Conservation (phyloP, 148 eudicot species). For the Rhododendron vialii region DNA sequence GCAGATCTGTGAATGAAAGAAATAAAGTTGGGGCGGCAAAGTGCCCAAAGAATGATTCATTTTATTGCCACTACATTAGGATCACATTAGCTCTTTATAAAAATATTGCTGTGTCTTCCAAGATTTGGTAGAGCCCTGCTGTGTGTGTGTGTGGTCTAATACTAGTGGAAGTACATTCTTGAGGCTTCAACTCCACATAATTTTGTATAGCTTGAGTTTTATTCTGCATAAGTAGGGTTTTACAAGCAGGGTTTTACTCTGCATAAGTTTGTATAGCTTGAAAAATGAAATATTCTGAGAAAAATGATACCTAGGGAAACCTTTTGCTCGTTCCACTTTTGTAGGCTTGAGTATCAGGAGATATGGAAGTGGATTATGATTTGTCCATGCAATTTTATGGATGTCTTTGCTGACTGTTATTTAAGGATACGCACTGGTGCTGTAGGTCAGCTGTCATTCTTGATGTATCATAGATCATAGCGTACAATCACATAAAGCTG, state of each 20-base stretch:
- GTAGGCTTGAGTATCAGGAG: conserved; percentile 4
- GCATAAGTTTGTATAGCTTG: neutral
- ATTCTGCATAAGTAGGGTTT: neutral
- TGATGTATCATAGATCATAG: neutral
- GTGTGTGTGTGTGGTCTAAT: neutral
- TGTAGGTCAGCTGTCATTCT: neutral
- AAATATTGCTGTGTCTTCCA: neutral
- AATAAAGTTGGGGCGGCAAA: neutral
- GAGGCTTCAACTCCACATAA: conserved; percentile 5
- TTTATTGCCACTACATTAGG: neutral
- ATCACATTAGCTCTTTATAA: neutral
- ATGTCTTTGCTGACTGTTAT: neutral
- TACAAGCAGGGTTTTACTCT: neutral
- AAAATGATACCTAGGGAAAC: neutral
- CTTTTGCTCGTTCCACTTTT: neutral
- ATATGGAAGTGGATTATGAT: neutral
- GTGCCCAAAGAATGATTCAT: neutral
- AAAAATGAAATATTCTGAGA: neutral
- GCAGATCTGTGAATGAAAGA: neutral
- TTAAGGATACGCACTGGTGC: neutral
- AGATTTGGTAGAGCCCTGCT: neutral
- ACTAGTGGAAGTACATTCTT: neutral
- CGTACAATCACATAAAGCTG: neutral
- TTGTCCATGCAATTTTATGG: neutral
- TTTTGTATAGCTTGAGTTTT: neutral